Evolutionary conservation across 257 asterid genomes (phyloP), one percentile per base, ranked within the genome.

Genomic region (Solanum clarkiae): DNA sequence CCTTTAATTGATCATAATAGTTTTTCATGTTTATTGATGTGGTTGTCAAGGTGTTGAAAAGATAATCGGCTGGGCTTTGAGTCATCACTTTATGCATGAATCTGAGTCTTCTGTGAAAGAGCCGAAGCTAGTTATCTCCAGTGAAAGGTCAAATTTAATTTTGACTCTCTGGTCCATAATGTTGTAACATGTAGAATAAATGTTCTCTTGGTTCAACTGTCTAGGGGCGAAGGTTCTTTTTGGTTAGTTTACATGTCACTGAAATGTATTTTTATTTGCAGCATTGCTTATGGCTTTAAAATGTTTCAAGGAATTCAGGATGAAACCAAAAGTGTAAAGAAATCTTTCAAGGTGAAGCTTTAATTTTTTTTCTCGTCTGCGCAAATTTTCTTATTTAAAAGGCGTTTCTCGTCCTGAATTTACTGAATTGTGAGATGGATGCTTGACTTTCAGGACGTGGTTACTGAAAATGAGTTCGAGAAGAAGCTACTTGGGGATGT

Each of bases 381-480:
- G 80, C 10, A 29, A 66, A 54, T 8, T 60, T 12, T 26, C 32
- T 63, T 24, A 9, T 71, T n/a, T 45, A 5, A 16, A 77, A 53
- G 65, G 65, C 5, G 12, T 68, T 82, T 81, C 59, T 42, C 49
- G 24, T 80, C 40, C 82, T 12, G 55, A 88, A 85, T 88, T 87
- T 60, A 56, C 83, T 63, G 80, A 86, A 14, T 14, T 40, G 4
- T 54, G 71, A 63, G 80, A 80, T 82, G 32, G 71, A n/a, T 45
- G 72, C 63, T 88, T 87, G 81, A 44, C 88, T 90, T 89, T 85
- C 86, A 95, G 98, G 98, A 95, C 83, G 97, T 95, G 83, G 95
- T 90, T 86, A 94, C 98, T 44, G 97, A 95, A 87, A 95, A 94
- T 62, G 98, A 93, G 82, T 94, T 94, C 70, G 98, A 95, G 94